A percentile compares a stretch with the other conserved stretches of the same genome.
These are phyloP conservation scores for Musa beccarii DNA, from an alignment of 176 grass and related monocot species.

Conservation along the genomic window DNA sequence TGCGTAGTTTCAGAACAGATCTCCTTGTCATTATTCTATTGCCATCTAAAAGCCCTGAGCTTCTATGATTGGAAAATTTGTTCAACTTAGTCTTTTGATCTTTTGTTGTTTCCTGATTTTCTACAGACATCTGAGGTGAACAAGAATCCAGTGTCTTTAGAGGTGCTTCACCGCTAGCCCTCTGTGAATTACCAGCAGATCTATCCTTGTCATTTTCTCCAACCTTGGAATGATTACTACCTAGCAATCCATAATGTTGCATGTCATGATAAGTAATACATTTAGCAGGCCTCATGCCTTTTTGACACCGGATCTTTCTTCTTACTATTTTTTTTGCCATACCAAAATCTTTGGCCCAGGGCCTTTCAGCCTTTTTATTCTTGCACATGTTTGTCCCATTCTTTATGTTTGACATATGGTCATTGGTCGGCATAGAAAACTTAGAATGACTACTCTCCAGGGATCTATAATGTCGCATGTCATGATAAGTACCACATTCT, in stretches of 20 bases:
- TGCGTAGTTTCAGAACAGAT: background rate
- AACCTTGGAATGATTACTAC: background rate
- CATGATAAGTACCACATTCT: too few species aligned
- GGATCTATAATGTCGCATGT: too few species aligned
- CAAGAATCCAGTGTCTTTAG: background rate
- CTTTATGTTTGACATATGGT: slow-evolving; percentile 11
- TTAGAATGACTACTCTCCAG: too few species aligned
- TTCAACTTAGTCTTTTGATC: background rate
- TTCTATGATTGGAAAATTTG: background rate
- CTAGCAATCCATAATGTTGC: background rate
- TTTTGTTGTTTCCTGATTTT: background rate
- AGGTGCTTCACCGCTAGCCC: background rate
- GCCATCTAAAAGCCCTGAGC: background rate
- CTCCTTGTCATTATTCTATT: background rate
- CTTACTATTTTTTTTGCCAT: background rate
- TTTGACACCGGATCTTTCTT: background rate
- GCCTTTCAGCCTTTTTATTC: background rate
- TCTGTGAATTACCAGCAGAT: slow-evolving; percentile 1
- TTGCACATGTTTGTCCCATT: background rate
- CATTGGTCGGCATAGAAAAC: too few species aligned
- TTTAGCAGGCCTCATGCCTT: background rate
- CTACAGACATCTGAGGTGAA: background rate
- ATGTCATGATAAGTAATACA: background rate
- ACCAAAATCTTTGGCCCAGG: background rate
- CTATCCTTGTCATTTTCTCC: background rate